A percentile compares a stretch with the other conserved stretches of the same genome.
phyloP scores from a whole-genome alignment of 305 asterid species.

The Fraxinus paxiana region DNA sequence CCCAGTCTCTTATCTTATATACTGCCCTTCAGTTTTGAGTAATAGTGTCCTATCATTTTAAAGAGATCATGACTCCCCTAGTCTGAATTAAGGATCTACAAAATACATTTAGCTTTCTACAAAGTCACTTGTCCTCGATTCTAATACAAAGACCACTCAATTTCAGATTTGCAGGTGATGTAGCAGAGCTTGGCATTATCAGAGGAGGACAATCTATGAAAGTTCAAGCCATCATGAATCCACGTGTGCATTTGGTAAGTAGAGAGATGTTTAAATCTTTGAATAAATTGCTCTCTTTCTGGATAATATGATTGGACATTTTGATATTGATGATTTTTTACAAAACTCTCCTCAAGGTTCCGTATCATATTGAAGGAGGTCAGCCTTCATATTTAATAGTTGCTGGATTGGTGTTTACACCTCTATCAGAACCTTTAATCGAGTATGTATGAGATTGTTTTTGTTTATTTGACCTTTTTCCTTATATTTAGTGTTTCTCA shows the following conservation, averaged over 20 bases:
- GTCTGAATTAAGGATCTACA: constrained; percentile 10
- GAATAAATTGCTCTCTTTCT: constrained; percentile 18
- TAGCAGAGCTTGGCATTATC: constrained; percentile 81
- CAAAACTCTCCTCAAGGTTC: constrained; percentile 56
- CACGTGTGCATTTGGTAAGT: constrained; percentile 81
- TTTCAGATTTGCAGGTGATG: constrained; percentile 79
- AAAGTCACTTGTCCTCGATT: not conserved
- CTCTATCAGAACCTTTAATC: constrained; percentile 89
- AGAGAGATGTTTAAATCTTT: constrained; percentile 2
- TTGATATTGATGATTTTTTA: constrained; percentile 19
- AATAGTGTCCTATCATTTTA: not conserved
- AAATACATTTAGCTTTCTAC: constrained; percentile 5
- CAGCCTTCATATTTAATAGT: constrained; percentile 88
- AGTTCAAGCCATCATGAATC: constrained; percentile 63
- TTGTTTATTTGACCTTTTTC: constrained; percentile 17
- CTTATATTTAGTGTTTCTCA: not conserved
- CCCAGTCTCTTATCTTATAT: not conserved
- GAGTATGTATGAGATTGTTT: constrained; percentile 45
- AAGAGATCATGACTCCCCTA: not conserved
- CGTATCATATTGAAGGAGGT: constrained; percentile 89
- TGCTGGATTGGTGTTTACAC: constrained; percentile 98
- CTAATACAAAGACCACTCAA: constrained; percentile 19
- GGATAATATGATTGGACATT: constrained; percentile 3
- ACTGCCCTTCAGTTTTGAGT: not conserved
- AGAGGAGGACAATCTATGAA: constrained; percentile 65